Evolutionary conservation across 139 green algal genomes (phyloP).

Genomic region (Chlorella sp.): DNA sequence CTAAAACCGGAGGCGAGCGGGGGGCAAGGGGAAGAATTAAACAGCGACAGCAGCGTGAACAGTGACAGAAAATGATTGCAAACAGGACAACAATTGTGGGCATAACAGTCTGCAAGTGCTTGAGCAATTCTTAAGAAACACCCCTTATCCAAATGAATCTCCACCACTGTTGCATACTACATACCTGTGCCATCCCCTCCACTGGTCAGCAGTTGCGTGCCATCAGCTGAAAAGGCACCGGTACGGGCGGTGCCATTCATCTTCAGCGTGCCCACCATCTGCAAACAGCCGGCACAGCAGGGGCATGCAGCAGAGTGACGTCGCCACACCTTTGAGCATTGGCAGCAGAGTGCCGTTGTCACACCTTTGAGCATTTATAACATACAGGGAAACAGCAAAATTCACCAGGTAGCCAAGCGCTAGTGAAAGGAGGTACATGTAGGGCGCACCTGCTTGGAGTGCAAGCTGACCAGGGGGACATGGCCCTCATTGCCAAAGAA

Average conservation of each 20-base stretch:
- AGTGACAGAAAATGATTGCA: neutral
- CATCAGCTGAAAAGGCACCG: slow-evolving; percentile 74
- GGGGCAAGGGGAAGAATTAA: neutral
- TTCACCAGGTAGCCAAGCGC: too few species aligned
- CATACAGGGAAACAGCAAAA: too few species aligned
- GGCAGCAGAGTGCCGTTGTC: too few species aligned
- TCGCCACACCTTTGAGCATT: too few species aligned
- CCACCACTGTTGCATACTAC: too few species aligned
- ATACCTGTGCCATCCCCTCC: slow-evolving; percentile 74
- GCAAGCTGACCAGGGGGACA: slow-evolving; percentile 80
- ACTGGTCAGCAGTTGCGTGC: slow-evolving; percentile 74
- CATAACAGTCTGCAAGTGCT: neutral
- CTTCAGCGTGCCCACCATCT: slow-evolving; percentile 81
- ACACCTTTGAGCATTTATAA: too few species aligned
- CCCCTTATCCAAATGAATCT: too few species aligned
- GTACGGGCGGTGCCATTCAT: slow-evolving; percentile 81
- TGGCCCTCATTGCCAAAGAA: slow-evolving; percentile 85
- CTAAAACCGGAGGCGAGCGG: slow-evolving; percentile 6
- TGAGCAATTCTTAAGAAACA: neutral
- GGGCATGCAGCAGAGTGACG: neutral
- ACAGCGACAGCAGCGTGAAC: neutral
- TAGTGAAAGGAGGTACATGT: neutral
- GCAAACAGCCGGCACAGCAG: slow-evolving; percentile 19
- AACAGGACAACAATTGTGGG: neutral
- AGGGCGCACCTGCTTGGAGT: slow-evolving; percentile 13